Base-by-base conservation (phyloP, 2,329 filamentous ascomycete genomes). In the Trichoderma atroviride region DNA sequence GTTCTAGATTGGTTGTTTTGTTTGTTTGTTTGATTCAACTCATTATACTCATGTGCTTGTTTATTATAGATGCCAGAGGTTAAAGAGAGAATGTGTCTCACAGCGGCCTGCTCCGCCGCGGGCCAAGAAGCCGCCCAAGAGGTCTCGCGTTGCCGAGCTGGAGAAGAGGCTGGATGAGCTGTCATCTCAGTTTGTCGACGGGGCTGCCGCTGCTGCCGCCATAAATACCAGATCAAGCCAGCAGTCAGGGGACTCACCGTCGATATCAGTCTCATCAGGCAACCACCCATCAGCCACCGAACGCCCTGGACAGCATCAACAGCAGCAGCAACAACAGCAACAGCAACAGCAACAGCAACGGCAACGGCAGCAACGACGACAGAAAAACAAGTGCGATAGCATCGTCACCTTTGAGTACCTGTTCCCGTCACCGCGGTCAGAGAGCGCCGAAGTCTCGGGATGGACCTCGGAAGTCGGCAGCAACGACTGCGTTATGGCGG, bases 111-210 rank as follows among this genome's bases (percentile, higher is more conserved):
- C 83, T 16, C 83, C 83, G 62, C 81, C 83, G 3, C 81, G 83
- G 56, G 78, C 80, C 62, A 83, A 83, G 73, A 85, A 82, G 74
- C 78, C 79, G 24, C 79, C 81, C 53, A 84, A 83, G 75, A 78
- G 83, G 19, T 85, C 83, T 22, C 78, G 83, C 58, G 83, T 86
- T 52, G 81, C 84, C 22, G 83, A 85, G 75, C 79, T 86, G 13
- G 84, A 86, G 75, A 83, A 82, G 74, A 79, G 84, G 1, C 79
- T 86, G 1, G 80, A 85, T 70, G 82, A 85, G 74, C 77, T 86
- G 68, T 84, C 83, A 3, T 82, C 81, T 1, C 81, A 83, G 61
- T 79, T 85, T 53, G 79, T 81, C 31, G 74, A 74, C 11, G 73
- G 69, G 40, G 63, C 70, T 27, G 53, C 68, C 33, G 66, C 64